A percentile compares a stretch with the other conserved stretches of the same genome.
phyloP scores from a whole-genome alignment of 2,329 filamentous ascomycete species.

The Volutella citrinella region DNA sequence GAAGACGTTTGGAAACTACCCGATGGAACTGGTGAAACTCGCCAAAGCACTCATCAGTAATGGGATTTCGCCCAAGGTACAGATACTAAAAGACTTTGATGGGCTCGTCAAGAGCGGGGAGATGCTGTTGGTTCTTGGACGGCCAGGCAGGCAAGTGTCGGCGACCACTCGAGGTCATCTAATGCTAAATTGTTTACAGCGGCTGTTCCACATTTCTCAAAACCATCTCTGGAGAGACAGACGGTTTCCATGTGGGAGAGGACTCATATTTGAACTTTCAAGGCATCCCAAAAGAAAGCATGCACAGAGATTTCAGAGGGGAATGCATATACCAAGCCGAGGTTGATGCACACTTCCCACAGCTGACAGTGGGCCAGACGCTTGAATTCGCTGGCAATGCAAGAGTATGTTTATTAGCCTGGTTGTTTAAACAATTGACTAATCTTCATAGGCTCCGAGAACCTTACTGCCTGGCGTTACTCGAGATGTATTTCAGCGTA shows the following conservation, averaged over 20 bases:
- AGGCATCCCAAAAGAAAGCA: neutral
- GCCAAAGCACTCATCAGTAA: too few species aligned
- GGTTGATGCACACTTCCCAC: constrained; percentile 76
- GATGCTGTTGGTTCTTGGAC: constrained; percentile 70
- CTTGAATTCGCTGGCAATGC: constrained; percentile 71
- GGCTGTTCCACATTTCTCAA: too few species aligned
- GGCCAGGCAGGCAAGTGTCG: constrained; percentile 47
- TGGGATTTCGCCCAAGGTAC: too few species aligned
- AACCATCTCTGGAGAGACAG: too few species aligned
- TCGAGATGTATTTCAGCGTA: constrained; percentile 85
- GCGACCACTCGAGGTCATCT: neutral
- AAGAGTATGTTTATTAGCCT: constrained; percentile 56
- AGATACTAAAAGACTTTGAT: constrained; percentile 64
- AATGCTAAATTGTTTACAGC: constrained; percentile 1
- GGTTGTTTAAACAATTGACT: too few species aligned
- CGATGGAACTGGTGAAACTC: neutral
- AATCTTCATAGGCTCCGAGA: constrained; percentile 67
- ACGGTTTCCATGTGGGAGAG: too few species aligned
- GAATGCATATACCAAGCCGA: constrained; percentile 79
- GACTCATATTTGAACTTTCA: neutral
- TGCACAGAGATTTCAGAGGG: constrained; percentile 43
- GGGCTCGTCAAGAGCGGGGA: constrained; percentile 65
- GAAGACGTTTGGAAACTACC: neutral
- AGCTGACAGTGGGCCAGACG: constrained; percentile 79
- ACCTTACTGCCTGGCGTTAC: constrained; percentile 66